Percentiles rank a stretch among this genome's conserved stretches.
Evolutionary conservation across 345 rosid genomes (phyloP).

Genomic region (Isatis tinctoria): DNA sequence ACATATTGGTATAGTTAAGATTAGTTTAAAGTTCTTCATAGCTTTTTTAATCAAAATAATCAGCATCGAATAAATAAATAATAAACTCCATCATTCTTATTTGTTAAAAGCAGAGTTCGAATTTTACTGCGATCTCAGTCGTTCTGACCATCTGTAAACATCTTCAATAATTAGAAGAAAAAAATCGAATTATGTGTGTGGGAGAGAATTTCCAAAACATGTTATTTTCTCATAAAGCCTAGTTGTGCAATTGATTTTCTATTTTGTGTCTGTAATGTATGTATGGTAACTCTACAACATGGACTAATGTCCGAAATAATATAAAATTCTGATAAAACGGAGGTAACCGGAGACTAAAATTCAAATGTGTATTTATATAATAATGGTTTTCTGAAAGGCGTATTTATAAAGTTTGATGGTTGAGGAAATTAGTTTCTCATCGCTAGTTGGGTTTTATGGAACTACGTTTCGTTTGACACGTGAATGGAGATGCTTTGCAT

Average conservation of each 20-base stretch:
- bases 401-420: background rate
- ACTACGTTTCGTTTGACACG: conserved; percentile 27
- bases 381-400: background rate
- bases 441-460: background rate
- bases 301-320: background rate
- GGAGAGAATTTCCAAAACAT: too few relatives aligned
- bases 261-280: background rate
- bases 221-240: background rate
- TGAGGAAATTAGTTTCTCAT: background rate
- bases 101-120: background rate
- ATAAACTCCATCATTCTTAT: background rate
- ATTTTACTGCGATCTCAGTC: background rate
- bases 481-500: conserved; percentile 29
- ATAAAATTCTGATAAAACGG: background rate
- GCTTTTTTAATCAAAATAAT: background rate
- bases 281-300: background rate
- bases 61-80: background rate
- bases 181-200: background rate
- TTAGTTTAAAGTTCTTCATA: background rate
- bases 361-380: background rate
- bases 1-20: background rate
- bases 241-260: background rate
- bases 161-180: background rate
- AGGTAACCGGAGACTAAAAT: background rate
- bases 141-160: background rate